These are phyloP conservation scores for Citrus trifoliata DNA, from an alignment of 345 rosid genomes.

Conservation along the genomic window DNA sequence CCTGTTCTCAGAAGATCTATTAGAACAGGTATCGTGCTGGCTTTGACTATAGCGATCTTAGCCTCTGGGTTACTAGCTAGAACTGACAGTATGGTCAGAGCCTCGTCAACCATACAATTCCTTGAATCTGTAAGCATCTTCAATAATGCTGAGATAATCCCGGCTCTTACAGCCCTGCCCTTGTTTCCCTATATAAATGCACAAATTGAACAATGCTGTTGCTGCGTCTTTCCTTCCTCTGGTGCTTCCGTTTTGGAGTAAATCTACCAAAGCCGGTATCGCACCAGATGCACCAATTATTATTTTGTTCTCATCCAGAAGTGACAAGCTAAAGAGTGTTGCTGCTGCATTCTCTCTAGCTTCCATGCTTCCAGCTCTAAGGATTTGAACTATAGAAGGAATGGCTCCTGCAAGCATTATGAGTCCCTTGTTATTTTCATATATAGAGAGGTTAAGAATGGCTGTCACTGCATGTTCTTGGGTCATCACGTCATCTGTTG, in stretches of 20 bases:
- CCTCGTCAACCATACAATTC: constrained; percentile 69
- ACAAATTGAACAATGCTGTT: constrained; percentile 83
- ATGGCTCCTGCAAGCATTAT: constrained; percentile 88
- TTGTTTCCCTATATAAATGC: constrained; percentile 83
- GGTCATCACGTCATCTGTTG: constrained; percentile 46
- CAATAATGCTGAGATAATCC: constrained; percentile 59
- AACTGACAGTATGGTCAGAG: constrained; percentile 76
- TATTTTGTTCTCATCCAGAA: constrained; percentile 87
- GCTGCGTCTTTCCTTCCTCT: constrained; percentile 98
- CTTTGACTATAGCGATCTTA: constrained; percentile 61
- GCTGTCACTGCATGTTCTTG: constrained; percentile 90
- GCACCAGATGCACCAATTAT: constrained; percentile 91
- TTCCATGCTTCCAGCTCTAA: constrained; percentile 81
- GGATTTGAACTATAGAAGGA: constrained; percentile 81
- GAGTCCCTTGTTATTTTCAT: constrained; percentile 68
- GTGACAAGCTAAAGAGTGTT: constrained; percentile 85
- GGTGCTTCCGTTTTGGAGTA: constrained; percentile 61
- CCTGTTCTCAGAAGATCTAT: constrained; percentile 64
- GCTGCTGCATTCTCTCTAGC: constrained; percentile 96
- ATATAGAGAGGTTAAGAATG: constrained; percentile 86
- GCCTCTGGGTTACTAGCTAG: constrained; percentile 76
- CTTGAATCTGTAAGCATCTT: constrained; percentile 67
- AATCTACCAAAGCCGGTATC: constrained; percentile 67
- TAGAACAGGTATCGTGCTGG: constrained; percentile 55
- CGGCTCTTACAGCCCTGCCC: constrained; percentile 87